phyloP scores from a whole-genome alignment of 345 rosid species.

The Corchorus olitorius region DNA sequence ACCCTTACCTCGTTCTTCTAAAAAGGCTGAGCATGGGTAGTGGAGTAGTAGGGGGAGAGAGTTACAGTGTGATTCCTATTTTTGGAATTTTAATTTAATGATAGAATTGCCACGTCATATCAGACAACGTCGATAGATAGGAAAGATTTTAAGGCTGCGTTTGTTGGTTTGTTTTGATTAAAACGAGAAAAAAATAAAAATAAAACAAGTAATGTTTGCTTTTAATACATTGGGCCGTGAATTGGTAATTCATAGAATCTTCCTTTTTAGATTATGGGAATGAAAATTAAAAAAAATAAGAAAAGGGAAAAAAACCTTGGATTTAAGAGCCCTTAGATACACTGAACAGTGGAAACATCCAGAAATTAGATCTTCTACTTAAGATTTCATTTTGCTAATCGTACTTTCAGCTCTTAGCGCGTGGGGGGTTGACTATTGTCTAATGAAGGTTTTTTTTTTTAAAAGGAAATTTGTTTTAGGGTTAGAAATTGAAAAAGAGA shows the following conservation, averaged over 20 bases:
- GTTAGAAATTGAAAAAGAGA: background rate
- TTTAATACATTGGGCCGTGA: slow-evolving; percentile 18
- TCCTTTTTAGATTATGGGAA: slow-evolving; percentile 38
- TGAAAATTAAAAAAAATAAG: background rate
- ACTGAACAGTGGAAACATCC: slow-evolving; percentile 2
- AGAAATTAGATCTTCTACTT: background rate
- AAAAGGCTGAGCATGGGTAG: slow-evolving; percentile 18
- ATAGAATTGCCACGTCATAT: background rate
- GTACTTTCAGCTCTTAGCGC: slow-evolving; percentile 5
- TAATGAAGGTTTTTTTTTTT: background rate
- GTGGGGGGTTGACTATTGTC: background rate
- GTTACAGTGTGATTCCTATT: slow-evolving; percentile 8
- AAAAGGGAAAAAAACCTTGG: slow-evolving; percentile 5
- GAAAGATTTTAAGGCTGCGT: slow-evolving; percentile 15
- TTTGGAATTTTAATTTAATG: background rate
- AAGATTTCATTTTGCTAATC: slow-evolving; percentile 2
- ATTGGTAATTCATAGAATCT: slow-evolving; percentile 31
- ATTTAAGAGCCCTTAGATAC: slow-evolving; percentile 27
- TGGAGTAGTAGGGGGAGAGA: background rate
- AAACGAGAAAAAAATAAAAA: background rate
- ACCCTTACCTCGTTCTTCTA: slow-evolving; percentile 27
- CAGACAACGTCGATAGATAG: background rate
- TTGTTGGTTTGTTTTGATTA: background rate
- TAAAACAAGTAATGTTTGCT: background rate
- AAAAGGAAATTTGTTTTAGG: background rate